phyloP scores from a whole-genome alignment of 495 filamentous ascomycete genomes.

The Opeltia flavorubescens region DNA sequence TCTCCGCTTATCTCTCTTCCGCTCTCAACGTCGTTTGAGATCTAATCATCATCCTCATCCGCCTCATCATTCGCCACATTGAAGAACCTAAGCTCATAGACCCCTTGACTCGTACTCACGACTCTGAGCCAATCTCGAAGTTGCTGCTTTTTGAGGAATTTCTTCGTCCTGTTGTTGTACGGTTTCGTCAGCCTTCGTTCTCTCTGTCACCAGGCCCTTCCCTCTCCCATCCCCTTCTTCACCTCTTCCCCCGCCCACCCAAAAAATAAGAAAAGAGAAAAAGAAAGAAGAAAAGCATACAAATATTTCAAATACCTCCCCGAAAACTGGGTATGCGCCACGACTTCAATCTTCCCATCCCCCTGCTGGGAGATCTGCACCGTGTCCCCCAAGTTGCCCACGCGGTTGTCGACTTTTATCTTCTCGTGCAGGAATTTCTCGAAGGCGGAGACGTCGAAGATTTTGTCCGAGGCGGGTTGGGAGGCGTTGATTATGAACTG shows the following conservation, averaged over 20 bases:
- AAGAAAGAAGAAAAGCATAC: slow-evolving; percentile 38
- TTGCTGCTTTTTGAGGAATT: slow-evolving; percentile 99
- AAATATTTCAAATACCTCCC: slow-evolving; percentile 99
- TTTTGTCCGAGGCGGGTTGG: slow-evolving; percentile 96
- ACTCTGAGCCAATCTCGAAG: slow-evolving; percentile 99
- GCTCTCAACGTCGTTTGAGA: neutral
- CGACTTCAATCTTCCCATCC: slow-evolving; percentile 95
- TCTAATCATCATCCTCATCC: slow-evolving; percentile 94
- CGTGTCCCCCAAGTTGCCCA: slow-evolving; percentile 91
- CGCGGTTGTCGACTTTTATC: slow-evolving; percentile 98
- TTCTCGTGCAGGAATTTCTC: slow-evolving; percentile 99
- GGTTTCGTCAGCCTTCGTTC: slow-evolving; percentile 1
- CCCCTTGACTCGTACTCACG: slow-evolving; percentile 88
- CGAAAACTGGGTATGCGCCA: slow-evolving; percentile 94
- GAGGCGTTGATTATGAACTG: slow-evolving; percentile 98
- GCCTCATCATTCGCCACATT: slow-evolving; percentile 96
- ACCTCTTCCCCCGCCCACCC: neutral
- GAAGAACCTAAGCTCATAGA: slow-evolving; percentile 99
- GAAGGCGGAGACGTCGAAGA: slow-evolving; percentile 97
- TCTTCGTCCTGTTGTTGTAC: slow-evolving; percentile 68
- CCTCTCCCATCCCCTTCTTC: too few relatives aligned
- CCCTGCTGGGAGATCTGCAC: slow-evolving; percentile 79
- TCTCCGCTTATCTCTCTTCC: neutral
- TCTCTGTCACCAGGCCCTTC: neutral
- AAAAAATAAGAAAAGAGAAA: neutral